Evolutionary conservation across 345 rosid genomes (phyloP).

Genomic region (Citrus medica): DNA sequence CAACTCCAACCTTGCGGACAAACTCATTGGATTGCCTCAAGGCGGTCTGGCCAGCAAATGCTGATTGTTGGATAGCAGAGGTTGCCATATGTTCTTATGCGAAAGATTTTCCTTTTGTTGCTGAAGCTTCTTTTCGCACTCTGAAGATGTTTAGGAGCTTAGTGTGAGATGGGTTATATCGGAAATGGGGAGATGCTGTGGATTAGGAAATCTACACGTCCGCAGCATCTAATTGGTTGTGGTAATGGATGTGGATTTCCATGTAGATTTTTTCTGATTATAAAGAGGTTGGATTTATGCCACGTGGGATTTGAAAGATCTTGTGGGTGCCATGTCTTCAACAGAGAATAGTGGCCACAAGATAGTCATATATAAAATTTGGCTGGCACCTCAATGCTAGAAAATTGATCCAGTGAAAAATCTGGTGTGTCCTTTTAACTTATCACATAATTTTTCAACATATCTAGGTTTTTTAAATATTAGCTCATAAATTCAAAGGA

Average conservation of each 20-base stretch:
- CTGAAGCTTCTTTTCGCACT: background rate
- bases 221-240: conserved; percentile 41
- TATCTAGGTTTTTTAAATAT: too few relatives aligned
- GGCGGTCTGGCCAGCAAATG: conserved; percentile 75
- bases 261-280: conserved; percentile 23
- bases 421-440: background rate
- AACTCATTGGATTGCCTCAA: conserved; percentile 70
- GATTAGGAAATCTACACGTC: conserved; percentile 56
- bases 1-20: conserved; percentile 59
- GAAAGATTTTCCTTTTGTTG: background rate
- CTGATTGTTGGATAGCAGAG: conserved; percentile 76
- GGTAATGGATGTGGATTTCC: conserved; percentile 40
- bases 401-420: background rate
- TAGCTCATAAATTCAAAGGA: too few relatives aligned
- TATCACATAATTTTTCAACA: background rate
- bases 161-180: conserved; percentile 29
- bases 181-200: conserved; percentile 19
- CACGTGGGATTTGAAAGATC: conserved; percentile 39
- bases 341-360: background rate
- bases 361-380: background rate
- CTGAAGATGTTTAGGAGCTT: background rate
- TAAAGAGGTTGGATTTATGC: conserved; percentile 27
- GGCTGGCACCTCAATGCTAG: background rate
- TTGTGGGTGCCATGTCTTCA: conserved; percentile 11
- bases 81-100: conserved; percentile 56